Conservation (phyloP, 2,329 filamentous ascomycete genomes). For the Aspergillus sp. region DNA sequence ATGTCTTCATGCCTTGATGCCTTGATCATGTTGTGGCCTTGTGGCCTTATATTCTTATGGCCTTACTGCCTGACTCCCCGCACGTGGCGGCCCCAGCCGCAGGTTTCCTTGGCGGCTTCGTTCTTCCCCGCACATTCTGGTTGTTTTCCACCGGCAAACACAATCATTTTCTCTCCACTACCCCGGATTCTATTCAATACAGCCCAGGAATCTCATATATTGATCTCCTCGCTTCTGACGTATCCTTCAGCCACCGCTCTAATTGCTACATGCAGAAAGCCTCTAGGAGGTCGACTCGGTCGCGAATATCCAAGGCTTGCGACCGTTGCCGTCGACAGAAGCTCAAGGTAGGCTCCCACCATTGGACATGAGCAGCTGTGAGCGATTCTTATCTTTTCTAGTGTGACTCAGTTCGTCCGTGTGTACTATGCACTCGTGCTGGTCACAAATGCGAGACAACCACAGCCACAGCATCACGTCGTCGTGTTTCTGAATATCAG, state of each 20-base stretch:
- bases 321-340: slow-evolving; percentile 6
- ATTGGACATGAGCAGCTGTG: too few relatives aligned
- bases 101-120: too few relatives aligned
- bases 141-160: not conserved
- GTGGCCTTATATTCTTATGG: too few relatives aligned
- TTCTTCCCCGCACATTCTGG: not conserved
- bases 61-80: too few relatives aligned
- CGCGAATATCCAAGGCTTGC: not conserved
- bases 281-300: not conserved
- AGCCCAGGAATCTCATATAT: too few relatives aligned
- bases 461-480: not conserved
- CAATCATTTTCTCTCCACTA: not conserved
- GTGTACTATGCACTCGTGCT: not conserved
- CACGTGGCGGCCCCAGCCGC: too few relatives aligned
- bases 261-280: not conserved
- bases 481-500: not conserved
- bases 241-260: too few relatives aligned
- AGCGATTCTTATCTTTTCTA: not conserved
- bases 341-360: not conserved
- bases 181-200: not conserved
- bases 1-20: too few relatives aligned
- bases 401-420: not conserved
- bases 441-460: slow-evolving; percentile 1
- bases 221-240: too few relatives aligned
- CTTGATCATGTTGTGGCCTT: too few relatives aligned